Percentiles rank a stretch among this genome's conserved stretches.
These are phyloP conservation scores for Zea luxurians DNA, from an alignment of 176 grass and related monocot species.

Conservation along the genomic window DNA sequence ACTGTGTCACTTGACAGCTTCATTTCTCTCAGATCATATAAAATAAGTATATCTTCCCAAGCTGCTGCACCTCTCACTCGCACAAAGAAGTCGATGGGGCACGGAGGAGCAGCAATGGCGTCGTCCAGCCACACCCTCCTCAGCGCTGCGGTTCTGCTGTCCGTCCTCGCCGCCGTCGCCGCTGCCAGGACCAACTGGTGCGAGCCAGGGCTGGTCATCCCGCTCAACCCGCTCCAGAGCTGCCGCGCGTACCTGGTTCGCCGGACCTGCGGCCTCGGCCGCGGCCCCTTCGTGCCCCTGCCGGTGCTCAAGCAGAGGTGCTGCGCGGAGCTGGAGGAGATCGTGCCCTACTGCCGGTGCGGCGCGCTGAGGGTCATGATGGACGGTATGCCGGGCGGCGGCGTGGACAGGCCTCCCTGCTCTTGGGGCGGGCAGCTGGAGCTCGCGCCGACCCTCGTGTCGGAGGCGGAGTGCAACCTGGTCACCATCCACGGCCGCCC, in stretches of 20 bases:
- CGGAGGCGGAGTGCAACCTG: not conserved
- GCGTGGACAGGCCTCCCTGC: not conserved
- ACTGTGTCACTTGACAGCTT: no score
- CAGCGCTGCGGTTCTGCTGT: not conserved
- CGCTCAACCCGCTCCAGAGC: not conserved
- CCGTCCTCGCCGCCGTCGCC: not conserved
- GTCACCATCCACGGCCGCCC: not conserved
- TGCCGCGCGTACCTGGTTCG: not conserved
- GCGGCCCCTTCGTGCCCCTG: not conserved
- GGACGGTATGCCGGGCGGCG: not conserved
- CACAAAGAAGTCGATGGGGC: no score
- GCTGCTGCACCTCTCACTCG: no score
- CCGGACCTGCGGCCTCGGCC: not conserved
- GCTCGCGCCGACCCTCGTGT: not conserved
- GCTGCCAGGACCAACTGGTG: not conserved
- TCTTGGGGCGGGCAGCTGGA: not conserved
- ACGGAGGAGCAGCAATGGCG: no score
- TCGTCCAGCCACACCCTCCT: slow-evolving; percentile 2
- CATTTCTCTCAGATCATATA: no score
- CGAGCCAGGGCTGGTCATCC: not conserved
- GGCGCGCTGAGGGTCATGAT: no score
- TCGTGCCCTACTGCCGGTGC: no score
- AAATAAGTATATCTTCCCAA: no score
- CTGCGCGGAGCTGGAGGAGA: not conserved
- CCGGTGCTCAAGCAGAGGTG: not conserved